These are phyloP conservation scores for Acacia pycnantha DNA, from an alignment of 331 rosid genomes.

Conservation along the genomic window DNA sequence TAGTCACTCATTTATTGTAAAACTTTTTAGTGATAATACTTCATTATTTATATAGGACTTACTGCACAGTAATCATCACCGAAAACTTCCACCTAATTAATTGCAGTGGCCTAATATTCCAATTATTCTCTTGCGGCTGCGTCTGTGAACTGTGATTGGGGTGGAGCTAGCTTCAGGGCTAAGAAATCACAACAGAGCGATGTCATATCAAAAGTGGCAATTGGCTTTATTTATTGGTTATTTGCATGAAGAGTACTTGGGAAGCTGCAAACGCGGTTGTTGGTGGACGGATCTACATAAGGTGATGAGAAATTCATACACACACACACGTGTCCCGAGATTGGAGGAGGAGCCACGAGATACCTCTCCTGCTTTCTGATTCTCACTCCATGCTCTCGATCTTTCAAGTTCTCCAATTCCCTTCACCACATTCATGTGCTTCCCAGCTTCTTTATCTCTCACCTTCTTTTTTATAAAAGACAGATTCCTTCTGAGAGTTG, in stretches of 20 bases:
- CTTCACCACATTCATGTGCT: neutral
- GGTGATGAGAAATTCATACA: neutral
- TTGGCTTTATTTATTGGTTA: neutral
- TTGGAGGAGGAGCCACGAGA: neutral
- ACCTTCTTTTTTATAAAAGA: neutral
- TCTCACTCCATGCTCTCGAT: neutral
- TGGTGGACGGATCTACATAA: neutral
- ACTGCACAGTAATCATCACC: no score
- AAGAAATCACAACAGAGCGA: neutral
- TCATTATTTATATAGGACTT: no score
- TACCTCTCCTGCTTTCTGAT: neutral
- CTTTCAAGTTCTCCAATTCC: constrained; percentile 10
- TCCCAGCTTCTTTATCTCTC: neutral
- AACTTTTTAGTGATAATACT: no score
- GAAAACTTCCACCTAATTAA: neutral
- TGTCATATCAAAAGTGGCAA: neutral
- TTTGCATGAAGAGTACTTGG: neutral
- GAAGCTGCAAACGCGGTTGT: neutral
- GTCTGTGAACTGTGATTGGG: no score
- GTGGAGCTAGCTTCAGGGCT: neutral
- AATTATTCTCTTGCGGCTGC: no score
- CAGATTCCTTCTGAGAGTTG: neutral
- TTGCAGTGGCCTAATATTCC: no score
- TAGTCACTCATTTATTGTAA: no score
- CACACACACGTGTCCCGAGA: neutral